These are phyloP conservation scores for Penicillium glabrum DNA, from an alignment of 2,329 filamentous ascomycete species.

Conservation along the genomic window DNA sequence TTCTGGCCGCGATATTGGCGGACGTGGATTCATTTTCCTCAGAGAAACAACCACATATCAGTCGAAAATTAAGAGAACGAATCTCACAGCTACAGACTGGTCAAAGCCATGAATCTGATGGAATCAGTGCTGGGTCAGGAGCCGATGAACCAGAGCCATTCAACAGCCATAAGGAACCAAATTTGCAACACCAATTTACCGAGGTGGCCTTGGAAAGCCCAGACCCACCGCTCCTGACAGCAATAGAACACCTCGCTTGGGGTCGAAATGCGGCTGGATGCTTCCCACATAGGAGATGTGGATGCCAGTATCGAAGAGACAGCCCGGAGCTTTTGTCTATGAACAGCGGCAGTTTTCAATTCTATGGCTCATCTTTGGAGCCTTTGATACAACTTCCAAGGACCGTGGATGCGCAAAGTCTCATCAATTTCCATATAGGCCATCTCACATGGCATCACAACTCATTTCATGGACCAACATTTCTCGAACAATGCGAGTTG, in stretches of 20 bases:
- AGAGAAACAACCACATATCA: constrained; percentile 5
- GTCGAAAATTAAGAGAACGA: constrained; percentile 15
- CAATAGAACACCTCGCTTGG: constrained; percentile 41
- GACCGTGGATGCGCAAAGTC: constrained; percentile 16
- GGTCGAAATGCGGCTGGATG: constrained; percentile 36
- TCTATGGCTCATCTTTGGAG: constrained; percentile 9
- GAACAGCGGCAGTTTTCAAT: constrained; percentile 11
- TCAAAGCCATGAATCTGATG: constrained; percentile 2
- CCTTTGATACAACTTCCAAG: constrained; percentile 10
- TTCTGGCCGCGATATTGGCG: constrained; percentile 20
- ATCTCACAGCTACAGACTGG: constrained; percentile 25
- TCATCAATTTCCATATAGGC: constrained; percentile 23
- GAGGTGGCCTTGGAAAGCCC: constrained; percentile 15
- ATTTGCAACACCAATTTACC: background rate
- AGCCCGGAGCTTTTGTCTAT: constrained; percentile 11
- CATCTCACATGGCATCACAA: constrained; percentile 28
- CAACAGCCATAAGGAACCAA: constrained; percentile 4
- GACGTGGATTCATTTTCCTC: constrained; percentile 18
- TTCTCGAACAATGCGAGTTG: constrained; percentile 25
- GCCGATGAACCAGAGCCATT: constrained; percentile 6
- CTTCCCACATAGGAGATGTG: constrained; percentile 35
- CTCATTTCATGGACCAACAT: constrained; percentile 24
- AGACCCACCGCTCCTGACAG: constrained; percentile 30
- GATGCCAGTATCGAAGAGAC: constrained; percentile 25
- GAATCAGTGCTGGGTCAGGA: background rate